Conservation (phyloP, 805 yeast genomes). For the Blastobotrys chiropterorum region DNA sequence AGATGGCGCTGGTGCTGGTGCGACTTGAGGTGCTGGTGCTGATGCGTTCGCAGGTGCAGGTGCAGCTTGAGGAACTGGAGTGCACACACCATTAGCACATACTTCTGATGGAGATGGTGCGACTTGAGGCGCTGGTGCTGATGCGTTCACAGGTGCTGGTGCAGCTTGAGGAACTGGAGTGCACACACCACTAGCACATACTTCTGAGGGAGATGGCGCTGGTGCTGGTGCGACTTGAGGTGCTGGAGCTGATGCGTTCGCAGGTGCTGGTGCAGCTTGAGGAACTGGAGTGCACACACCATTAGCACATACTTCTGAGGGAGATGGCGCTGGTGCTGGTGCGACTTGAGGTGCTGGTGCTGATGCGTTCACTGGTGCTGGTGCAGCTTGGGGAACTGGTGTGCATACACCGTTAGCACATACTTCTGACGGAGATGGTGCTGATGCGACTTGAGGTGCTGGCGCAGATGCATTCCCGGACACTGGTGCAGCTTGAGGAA, state of each 20-base stretch:
- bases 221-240: slow-evolving; percentile 1
- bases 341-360: neutral
- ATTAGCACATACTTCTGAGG: neutral
- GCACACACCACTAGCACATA: neutral
- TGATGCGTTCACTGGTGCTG: neutral
- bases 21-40: slow-evolving; percentile 4
- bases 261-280: slow-evolving; percentile 1
- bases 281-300: slow-evolving; percentile 4
- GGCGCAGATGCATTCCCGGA: neutral
- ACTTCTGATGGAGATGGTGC: slow-evolving; percentile 1
- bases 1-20: neutral
- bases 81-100: neutral
- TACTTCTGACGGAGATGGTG: neutral
- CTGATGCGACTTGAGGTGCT: no score
- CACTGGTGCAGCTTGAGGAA: neutral
- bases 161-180: slow-evolving; percentile 4
- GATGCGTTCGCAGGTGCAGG: no score
- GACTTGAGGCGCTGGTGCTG: slow-evolving; percentile 1
- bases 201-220: neutral
- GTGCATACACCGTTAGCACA: neutral
- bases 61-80: slow-evolving; percentile 5
- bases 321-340: no score
- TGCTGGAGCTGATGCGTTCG: neutral
- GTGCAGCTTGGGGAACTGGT: neutral
- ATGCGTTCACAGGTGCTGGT: neutral